A percentile compares a stretch with the other conserved stretches of the same genome.
phyloP scores from a whole-genome alignment of 306 rosid genomes.

The Trifolium repens region DNA sequence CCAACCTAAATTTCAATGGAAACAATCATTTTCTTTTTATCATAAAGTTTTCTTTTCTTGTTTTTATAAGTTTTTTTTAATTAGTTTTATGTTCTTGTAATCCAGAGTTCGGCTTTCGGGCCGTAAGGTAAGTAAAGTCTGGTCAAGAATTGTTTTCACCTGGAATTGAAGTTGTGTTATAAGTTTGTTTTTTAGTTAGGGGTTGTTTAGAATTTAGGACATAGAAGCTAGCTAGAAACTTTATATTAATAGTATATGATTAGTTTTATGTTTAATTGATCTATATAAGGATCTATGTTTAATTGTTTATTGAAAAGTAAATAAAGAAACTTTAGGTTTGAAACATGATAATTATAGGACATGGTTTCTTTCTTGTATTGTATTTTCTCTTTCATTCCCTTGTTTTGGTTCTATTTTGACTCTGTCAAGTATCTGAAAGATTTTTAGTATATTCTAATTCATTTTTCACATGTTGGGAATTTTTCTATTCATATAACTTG shows the following conservation, averaged over 20 bases:
- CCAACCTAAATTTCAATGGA: conserved; percentile 22
- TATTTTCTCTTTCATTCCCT: conserved; percentile 34
- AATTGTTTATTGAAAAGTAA: conserved; percentile 32
- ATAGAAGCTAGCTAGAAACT: conserved; percentile 21
- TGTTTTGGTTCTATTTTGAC: conserved; percentile 38
- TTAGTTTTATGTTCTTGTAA: too few species aligned
- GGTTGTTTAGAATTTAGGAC: conserved; percentile 21
- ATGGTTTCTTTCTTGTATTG: neutral
- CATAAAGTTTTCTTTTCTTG: neutral
- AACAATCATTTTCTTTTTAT: conserved; percentile 21
- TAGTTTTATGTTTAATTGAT: conserved; percentile 20
- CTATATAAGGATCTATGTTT: conserved; percentile 34
- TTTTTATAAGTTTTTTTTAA: too few species aligned
- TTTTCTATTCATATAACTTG: conserved; percentile 35
- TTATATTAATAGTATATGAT: neutral
- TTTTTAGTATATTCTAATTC: conserved; percentile 54
- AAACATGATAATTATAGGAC: conserved; percentile 24
- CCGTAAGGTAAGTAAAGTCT: too few species aligned
- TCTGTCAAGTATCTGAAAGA: conserved; percentile 41
- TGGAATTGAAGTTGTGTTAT: too few species aligned
- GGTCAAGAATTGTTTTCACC: too few species aligned
- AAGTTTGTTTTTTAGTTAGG: neutral
- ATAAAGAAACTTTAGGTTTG: conserved; percentile 23
- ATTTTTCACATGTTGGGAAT: conserved; percentile 53
- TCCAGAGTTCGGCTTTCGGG: too few species aligned